Evolutionary conservation across 192 early-diverging fungal genomes (phyloP).

Genomic region (Coemansia sp.): DNA sequence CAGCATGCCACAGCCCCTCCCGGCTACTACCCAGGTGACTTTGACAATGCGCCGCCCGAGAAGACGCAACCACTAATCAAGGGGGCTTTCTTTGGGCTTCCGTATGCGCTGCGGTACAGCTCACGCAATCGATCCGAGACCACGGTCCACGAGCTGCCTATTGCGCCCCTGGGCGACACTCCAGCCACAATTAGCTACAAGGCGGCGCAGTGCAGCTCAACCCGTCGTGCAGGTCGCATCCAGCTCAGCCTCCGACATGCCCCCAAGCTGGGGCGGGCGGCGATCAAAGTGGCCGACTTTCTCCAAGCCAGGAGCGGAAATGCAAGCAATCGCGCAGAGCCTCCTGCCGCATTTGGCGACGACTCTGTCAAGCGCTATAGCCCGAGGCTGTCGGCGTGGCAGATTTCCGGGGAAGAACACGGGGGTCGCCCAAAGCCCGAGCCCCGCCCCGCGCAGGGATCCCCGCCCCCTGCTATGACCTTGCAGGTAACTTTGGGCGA

Average conservation of each 20-base stretch:
- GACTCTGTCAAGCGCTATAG: not conserved
- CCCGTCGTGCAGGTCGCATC: conserved; percentile 36
- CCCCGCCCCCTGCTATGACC: not conserved
- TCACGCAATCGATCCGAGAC: not conserved
- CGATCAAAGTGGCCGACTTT: conserved; percentile 17
- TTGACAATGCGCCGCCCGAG: conserved; percentile 28
- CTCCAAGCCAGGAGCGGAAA: conserved; percentile 11
- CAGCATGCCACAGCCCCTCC: not conserved
- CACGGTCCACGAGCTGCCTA: not conserved
- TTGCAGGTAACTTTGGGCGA: not conserved
- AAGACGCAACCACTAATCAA: conserved; percentile 8
- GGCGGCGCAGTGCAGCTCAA: not conserved
- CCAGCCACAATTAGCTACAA: conserved; percentile 3
- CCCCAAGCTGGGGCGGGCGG: conserved; percentile 18
- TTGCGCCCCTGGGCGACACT: not conserved
- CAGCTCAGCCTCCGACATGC: conserved; percentile 12
- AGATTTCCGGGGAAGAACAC: not conserved
- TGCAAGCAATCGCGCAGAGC: conserved; percentile 9
- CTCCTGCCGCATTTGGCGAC: conserved; percentile 8
- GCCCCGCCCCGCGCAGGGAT: not conserved
- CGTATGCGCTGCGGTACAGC: conserved; percentile 30
- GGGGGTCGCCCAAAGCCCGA: not conserved
- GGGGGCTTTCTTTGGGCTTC: conserved; percentile 27
- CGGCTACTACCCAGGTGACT: not conserved
- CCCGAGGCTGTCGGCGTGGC: conserved; percentile 6